These are phyloP conservation scores for Apiospora hydei DNA, from an alignment of 2,329 filamentous ascomycete genomes.

Conservation along the genomic window DNA sequence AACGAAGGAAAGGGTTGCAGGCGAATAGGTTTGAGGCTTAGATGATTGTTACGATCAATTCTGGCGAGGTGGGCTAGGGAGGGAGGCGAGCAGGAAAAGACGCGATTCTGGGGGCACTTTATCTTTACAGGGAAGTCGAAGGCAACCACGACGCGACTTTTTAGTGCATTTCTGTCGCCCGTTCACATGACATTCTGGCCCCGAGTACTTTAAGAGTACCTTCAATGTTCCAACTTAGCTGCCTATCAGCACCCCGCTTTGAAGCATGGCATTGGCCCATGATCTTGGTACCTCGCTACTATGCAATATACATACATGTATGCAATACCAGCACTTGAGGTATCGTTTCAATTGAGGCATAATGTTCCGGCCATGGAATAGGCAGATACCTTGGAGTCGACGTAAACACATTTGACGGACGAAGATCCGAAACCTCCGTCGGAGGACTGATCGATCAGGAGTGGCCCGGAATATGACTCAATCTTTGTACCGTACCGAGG, in stretches of 20 bases:
- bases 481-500: background rate
- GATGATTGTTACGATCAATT: background rate
- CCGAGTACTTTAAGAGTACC: background rate
- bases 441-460: background rate
- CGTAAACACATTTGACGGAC: background rate
- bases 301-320: background rate
- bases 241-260: background rate
- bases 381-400: background rate
- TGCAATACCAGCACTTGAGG: conserved; percentile 1
- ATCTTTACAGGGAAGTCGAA: conserved; percentile 1
- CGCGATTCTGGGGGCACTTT: conserved; percentile 14
- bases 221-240: background rate
- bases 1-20: background rate
- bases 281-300: background rate
- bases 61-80: background rate
- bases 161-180: conserved; percentile 13
- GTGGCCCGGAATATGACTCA: conserved; percentile 5
- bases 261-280: background rate
- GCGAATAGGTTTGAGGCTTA: background rate
- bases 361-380: background rate
- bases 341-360: background rate
- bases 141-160: conserved; percentile 20
- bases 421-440: background rate
- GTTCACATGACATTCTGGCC: conserved; percentile 10
- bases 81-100: conserved; percentile 2